These are phyloP conservation scores for Heritiera littoralis DNA, from an alignment of 345 rosid species.

Conservation along the genomic window DNA sequence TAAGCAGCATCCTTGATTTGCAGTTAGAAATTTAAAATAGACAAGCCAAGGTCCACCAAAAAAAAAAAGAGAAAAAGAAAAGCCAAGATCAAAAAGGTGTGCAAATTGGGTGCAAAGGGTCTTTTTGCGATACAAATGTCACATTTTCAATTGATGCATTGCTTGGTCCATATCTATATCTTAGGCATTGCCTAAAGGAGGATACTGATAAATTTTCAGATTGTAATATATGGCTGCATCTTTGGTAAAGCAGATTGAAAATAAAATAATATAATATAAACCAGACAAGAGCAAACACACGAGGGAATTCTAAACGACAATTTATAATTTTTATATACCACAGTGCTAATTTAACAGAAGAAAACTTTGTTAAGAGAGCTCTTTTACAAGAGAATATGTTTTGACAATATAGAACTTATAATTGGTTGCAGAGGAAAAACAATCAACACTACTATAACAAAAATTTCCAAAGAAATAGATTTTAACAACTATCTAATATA, in stretches of 20 bases:
- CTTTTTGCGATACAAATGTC: neutral
- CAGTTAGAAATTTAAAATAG: slow-evolving; percentile 2
- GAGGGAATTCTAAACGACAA: slow-evolving; percentile 8
- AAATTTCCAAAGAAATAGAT: too few relatives aligned
- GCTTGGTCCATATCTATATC: neutral
- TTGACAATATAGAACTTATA: too few relatives aligned
- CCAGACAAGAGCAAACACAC: slow-evolving; percentile 2
- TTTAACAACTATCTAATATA: too few relatives aligned
- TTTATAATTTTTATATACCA: neutral
- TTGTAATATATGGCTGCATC: neutral
- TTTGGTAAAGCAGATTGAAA: neutral
- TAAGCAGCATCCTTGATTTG: slow-evolving; percentile 4
- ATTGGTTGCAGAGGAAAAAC: too few relatives aligned
- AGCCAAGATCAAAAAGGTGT: neutral
- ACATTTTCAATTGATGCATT: neutral
- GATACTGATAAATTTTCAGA: neutral
- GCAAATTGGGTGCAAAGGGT: neutral
- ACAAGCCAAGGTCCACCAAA: neutral
- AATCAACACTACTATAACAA: too few relatives aligned
- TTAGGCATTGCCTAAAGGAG: neutral
- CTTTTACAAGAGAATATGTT: too few relatives aligned
- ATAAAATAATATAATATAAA: neutral
- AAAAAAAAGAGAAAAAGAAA: neutral
- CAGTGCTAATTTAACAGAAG: too few relatives aligned
- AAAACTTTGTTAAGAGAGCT: too few relatives aligned